A percentile compares a stretch with the other conserved stretches of the same genome.
Evolutionary conservation across 495 filamentous ascomycete species (phyloP).

Genomic region (Penicillium arizonense): DNA sequence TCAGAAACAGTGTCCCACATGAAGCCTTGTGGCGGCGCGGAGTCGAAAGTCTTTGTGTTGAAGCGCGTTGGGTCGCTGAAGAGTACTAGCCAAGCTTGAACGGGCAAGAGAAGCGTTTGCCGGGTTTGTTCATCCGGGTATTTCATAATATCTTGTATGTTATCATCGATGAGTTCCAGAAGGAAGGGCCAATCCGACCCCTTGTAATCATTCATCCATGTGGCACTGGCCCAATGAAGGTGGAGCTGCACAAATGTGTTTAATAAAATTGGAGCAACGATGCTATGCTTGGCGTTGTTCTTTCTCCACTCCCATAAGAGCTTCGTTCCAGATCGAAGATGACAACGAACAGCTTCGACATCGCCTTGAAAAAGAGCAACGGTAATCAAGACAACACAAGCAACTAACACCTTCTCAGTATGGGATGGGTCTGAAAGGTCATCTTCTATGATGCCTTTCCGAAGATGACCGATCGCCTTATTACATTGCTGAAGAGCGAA

Average conservation of each 20-base stretch:
- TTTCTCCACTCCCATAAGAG: constrained; percentile 10
- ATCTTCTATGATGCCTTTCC: constrained; percentile 17
- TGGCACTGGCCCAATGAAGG: constrained; percentile 2
- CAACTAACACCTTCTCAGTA: constrained; percentile 25
- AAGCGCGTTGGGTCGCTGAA: background rate
- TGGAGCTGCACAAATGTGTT: constrained; percentile 10
- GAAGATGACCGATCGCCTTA: constrained; percentile 33
- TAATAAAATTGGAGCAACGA: constrained; percentile 1
- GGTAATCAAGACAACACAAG: constrained; percentile 47
- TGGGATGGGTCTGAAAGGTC: constrained; percentile 1
- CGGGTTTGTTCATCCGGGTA: background rate
- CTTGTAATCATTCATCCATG: background rate
- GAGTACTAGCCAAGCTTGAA: background rate
- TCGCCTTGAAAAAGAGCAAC: constrained; percentile 48
- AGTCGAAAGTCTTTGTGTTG: background rate
- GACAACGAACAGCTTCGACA: constrained; percentile 28
- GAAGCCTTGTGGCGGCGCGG: background rate
- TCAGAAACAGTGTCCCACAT: background rate
- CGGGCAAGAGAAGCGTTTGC: background rate
- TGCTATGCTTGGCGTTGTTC: background rate
- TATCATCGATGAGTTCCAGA: background rate
- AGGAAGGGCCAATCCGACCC: background rate
- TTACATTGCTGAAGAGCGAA: constrained; percentile 48
- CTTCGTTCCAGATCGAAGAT: constrained; percentile 10
- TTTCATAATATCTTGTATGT: background rate